A percentile compares a stretch with the other conserved stretches of the same genome.
These are phyloP conservation scores for Apiotrichum mycotoxinovorans DNA, from an alignment of 1,284 basidiomycete species.

Conservation along the genomic window DNA sequence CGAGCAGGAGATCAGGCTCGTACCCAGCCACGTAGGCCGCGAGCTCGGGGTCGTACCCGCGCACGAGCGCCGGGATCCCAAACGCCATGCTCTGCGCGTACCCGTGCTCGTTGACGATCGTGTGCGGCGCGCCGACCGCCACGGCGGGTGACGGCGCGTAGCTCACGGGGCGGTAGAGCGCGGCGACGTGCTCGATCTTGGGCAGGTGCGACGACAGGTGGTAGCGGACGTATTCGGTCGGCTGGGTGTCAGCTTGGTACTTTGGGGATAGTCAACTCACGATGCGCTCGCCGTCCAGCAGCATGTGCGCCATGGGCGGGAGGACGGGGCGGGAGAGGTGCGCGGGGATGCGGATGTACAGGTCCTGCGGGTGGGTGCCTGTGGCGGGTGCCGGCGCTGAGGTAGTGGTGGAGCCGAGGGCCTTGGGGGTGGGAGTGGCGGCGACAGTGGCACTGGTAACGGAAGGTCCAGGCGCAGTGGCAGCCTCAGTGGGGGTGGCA, in stretches of 20 bases:
- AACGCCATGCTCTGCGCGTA: too few species aligned
- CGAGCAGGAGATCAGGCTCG: slow-evolving; percentile 33
- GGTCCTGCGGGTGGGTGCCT: neutral
- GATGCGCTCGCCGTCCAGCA: slow-evolving; percentile 8
- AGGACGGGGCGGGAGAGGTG: slow-evolving; percentile 4
- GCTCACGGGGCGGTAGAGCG: slow-evolving; percentile 21
- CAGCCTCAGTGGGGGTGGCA: neutral
- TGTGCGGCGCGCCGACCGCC: slow-evolving; percentile 23
- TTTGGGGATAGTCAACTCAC: slow-evolving; percentile 27
- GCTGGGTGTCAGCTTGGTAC: slow-evolving; percentile 20
- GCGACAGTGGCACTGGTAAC: neutral
- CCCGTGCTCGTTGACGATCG: neutral
- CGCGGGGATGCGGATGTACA: slow-evolving; percentile 4
- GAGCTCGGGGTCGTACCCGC: slow-evolving; percentile 11
- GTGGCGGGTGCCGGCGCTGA: neutral
- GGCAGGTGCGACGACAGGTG: slow-evolving; percentile 21
- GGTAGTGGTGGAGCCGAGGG: neutral
- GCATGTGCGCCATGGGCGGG: slow-evolving; percentile 4
- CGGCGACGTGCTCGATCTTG: slow-evolving; percentile 14
- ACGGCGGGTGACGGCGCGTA: slow-evolving; percentile 13
- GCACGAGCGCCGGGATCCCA: slow-evolving; percentile 9
- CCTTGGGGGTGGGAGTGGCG: neutral
- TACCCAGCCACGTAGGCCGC: slow-evolving; percentile 10
- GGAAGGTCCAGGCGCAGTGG: neutral
- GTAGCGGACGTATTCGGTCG: slow-evolving; percentile 25